Base-by-base conservation (phyloP, 2,329 filamentous ascomycete genomes). In the Furcasterigmium furcatum region DNA sequence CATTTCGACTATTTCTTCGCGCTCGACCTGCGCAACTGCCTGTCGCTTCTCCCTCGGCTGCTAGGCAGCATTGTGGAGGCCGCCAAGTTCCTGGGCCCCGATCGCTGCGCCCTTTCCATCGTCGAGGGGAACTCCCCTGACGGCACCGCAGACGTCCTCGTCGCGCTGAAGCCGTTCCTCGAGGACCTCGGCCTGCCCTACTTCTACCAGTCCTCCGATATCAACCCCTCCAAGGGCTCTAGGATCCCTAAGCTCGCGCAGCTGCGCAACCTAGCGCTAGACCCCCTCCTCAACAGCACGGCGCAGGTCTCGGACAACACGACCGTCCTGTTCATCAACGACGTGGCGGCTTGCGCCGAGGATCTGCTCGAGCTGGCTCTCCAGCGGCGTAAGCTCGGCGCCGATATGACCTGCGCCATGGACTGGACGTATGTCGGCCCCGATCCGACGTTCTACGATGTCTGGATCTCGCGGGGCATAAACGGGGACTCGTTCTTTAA, bases 401-500 rank as follows among this genome's bases (percentile, higher is more conserved):
- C 79, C 3, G 72, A 82, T 52, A 80, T 82, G 73, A 73, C 72
- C 0, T 84, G 80, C 51, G 76, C 65, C 6, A 74, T 84, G 69
- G 79, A 84, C 57, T 84, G 79, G 77, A 71, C 66, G 0, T 72
- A 71, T 35, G 59, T 64, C 4, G 70, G 65, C 0, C 43, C 44
- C 0, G 60, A 73, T 3, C 71, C 73, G 0, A 74, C 69, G 0
- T 83, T 82, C 53, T 54, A 80, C 80, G 73, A 73, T 71, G 0
- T 84, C 79, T 52, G 76, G 66, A 63, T 80, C 21, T 70, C 74
- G 0, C 71, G 79, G 7, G 66, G 63, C 3, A 68, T 83, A 38
- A 63, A 60, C 1, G 79, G 80, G 2, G 73, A 82, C 52, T 63
- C 67, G 0, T 82, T 83, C 57, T 82, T 80, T 54, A 60, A 74